Percentiles rank a stretch among this genome's conserved stretches.
Conservation (phyloP, 129 eudicot species). For the Flaveria sonorensis region DNA sequence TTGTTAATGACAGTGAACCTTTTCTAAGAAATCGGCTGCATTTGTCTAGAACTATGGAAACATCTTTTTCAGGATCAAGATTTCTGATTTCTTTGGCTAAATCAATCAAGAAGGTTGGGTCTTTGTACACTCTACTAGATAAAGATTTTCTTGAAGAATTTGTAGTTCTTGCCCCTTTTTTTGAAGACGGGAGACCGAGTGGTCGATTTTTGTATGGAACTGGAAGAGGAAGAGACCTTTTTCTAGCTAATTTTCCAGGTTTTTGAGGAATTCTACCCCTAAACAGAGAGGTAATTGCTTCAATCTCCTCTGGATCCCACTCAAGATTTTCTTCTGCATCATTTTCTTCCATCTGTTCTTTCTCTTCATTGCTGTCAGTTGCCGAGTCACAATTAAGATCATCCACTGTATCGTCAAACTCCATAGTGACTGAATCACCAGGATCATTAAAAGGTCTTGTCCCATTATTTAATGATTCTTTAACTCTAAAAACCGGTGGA, state of each 20-base stretch:
- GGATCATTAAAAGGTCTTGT: conserved; percentile 19
- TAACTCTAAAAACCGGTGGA: conserved; percentile 47
- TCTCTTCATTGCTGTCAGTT: conserved; percentile 22
- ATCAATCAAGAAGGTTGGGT: conserved; percentile 65
- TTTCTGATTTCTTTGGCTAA: conserved; percentile 73
- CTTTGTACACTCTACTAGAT: conserved; percentile 58
- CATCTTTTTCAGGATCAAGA: conserved; percentile 66
- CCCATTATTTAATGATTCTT: conserved; percentile 34
- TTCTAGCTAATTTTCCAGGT: conserved; percentile 66
- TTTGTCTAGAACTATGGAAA: conserved; percentile 56
- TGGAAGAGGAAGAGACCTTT: conserved; percentile 86
- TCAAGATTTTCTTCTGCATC: conserved; percentile 28
- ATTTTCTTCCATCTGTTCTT: conserved; percentile 10
- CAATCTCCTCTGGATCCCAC: conserved; percentile 87
- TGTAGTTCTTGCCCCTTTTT: conserved; percentile 40
- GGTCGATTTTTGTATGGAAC: conserved; percentile 74
- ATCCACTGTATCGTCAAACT: conserved; percentile 28
- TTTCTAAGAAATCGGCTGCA: conserved; percentile 68
- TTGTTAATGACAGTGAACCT: conserved; percentile 77
- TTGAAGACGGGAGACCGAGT: conserved; percentile 63
- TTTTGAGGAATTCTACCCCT: conserved; percentile 83
- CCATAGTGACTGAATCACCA: conserved; percentile 8
- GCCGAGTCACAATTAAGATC: conserved; percentile 19
- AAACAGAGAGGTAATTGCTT: conserved; percentile 77
- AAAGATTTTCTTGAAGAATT: conserved; percentile 40